A percentile compares a stretch with the other conserved stretches of the same genome.
Evolutionary conservation across 768 basidiomycete genomes (phyloP).

Genomic region (Amanita muscaria): DNA sequence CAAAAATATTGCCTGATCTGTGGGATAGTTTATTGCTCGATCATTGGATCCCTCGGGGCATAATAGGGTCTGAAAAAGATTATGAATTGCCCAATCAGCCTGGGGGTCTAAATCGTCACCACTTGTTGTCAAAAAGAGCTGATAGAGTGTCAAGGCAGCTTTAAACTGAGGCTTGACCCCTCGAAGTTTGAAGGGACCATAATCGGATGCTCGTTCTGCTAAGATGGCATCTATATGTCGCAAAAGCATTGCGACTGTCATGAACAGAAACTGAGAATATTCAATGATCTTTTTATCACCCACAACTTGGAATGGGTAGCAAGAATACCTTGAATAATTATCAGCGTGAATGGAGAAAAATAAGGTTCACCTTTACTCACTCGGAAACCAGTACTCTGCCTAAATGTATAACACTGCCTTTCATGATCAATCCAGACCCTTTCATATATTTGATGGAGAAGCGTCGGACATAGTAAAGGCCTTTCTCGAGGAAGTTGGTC

Average conservation of each 20-base stretch:
- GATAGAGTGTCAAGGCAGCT: neutral
- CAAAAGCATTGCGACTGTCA: neutral
- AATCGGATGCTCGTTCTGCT: neutral
- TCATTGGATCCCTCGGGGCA: neutral
- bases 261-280: neutral
- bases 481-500: neutral
- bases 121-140: neutral
- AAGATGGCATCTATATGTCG: neutral
- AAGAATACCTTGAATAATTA: neutral
- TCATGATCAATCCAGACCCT: neutral
- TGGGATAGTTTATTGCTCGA: neutral
- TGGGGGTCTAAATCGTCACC: neutral
- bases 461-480: neutral
- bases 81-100: neutral
- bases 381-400: neutral
- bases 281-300: neutral
- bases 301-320: neutral
- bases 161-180: slow-evolving; percentile 1
- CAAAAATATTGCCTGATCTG: too few relatives aligned
- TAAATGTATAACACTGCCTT: neutral
- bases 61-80: neutral
- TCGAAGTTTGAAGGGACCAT: slow-evolving; percentile 1
- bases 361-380: neutral
- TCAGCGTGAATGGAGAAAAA: neutral
- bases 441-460: slow-evolving; percentile 1